Evolutionary conservation across 305 asterid species (phyloP).

Genomic region (Striga hermonthica): DNA sequence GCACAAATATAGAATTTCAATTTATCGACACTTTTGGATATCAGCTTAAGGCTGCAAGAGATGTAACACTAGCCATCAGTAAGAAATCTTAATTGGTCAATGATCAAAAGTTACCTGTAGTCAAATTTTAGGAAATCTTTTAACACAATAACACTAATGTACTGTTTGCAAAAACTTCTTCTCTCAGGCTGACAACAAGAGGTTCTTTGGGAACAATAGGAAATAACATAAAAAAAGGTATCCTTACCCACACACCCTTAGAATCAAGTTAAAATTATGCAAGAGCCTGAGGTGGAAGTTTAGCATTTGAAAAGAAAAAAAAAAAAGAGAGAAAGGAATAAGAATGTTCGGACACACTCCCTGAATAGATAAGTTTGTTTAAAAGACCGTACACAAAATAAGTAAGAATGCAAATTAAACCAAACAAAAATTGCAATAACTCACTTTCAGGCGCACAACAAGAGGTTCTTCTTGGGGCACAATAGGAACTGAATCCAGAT

Average conservation of each 20-base stretch:
- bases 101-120: slow-evolving; percentile 13
- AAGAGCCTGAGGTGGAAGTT: too few relatives aligned
- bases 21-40: background rate
- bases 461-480: slow-evolving; percentile 75
- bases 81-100: background rate
- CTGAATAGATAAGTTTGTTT: too few relatives aligned
- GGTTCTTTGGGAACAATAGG: too few relatives aligned
- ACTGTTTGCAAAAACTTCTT: background rate
- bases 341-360: too few relatives aligned
- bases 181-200: background rate
- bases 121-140: slow-evolving; percentile 7
- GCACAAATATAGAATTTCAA: slow-evolving; percentile 16
- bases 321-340: too few relatives aligned
- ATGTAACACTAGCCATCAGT: slow-evolving; percentile 1
- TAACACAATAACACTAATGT: background rate
- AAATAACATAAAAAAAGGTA: background rate
- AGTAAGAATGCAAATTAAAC: too few relatives aligned
- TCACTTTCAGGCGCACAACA: slow-evolving; percentile 83
- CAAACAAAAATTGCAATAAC: background rate
- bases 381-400: too few relatives aligned
- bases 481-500: slow-evolving; percentile 40
- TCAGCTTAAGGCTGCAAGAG: background rate
- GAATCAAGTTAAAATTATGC: background rate
- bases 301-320: too few relatives aligned
- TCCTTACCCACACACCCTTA: background rate